These are phyloP conservation scores for Rhizophora mangle DNA, from an alignment of 345 rosid species.

Conservation along the genomic window DNA sequence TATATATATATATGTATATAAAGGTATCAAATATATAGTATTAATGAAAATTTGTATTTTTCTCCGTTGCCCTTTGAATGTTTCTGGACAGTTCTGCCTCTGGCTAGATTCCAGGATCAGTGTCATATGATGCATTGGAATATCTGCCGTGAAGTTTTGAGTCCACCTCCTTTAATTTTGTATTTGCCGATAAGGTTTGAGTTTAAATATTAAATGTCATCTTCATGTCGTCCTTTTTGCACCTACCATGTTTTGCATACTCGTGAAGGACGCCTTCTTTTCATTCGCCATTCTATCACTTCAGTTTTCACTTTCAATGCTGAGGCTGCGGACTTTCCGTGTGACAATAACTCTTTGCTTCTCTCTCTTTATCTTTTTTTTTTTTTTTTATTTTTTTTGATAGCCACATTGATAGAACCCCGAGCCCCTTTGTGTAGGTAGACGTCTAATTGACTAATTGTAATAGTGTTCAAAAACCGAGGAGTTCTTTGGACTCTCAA, in stretches of 20 bases:
- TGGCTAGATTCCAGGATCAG: no score
- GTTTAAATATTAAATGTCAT: background rate
- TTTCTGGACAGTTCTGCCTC: no score
- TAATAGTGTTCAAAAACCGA: background rate
- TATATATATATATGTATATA: no score
- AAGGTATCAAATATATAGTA: no score
- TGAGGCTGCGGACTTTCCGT: slow-evolving; percentile 3
- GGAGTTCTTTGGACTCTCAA: background rate
- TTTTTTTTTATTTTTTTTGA: background rate
- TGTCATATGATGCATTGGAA: no score
- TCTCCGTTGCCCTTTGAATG: no score
- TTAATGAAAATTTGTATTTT: no score
- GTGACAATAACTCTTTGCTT: slow-evolving; percentile 3
- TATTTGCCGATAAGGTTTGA: no score
- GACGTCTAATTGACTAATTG: background rate
- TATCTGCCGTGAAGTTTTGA: no score
- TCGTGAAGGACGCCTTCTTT: slow-evolving; percentile 7
- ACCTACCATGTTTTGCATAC: slow-evolving; percentile 6
- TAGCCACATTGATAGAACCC: background rate
- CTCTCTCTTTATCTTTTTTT: background rate
- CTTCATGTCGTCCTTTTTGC: slow-evolving; percentile 12
- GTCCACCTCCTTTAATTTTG: no score
- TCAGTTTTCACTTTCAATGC: background rate
- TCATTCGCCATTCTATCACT: background rate
- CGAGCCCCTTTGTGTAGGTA: background rate